Conservation (phyloP, 768 basidiomycete genomes). For the Mycena epipterygia region DNA sequence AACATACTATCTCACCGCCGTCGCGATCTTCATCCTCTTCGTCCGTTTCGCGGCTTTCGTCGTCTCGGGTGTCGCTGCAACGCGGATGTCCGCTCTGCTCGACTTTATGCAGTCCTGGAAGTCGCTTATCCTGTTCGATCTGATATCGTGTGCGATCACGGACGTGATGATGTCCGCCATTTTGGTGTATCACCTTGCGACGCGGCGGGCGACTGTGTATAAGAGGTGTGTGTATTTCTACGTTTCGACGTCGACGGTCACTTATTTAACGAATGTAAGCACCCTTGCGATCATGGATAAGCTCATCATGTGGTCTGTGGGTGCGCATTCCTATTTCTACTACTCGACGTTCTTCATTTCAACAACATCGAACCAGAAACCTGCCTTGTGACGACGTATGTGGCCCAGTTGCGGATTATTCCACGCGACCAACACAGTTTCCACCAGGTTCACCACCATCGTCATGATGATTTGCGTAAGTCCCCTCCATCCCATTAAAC, state of each 20-base stretch:
- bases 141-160: slow-evolving; percentile 6
- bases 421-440: background rate
- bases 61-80: slow-evolving; percentile 9
- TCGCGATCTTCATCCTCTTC: background rate
- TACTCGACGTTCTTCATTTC: background rate
- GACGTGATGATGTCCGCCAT: slow-evolving; percentile 15
- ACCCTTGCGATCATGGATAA: slow-evolving; percentile 17
- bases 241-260: background rate
- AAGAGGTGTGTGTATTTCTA: background rate
- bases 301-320: slow-evolving; percentile 21
- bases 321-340: background rate
- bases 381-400: slow-evolving; percentile 20
- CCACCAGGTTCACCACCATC: slow-evolving; percentile 9
- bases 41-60: slow-evolving; percentile 3
- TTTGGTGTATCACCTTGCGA: slow-evolving; percentile 6
- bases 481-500: background rate
- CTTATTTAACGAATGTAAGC: background rate
- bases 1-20: background rate
- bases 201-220: background rate
- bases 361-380: slow-evolving; percentile 2
- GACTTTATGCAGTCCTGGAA: slow-evolving; percentile 5
- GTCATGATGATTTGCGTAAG: slow-evolving; percentile 17
- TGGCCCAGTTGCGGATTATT: background rate
- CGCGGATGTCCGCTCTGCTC: background rate
- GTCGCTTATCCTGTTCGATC: slow-evolving; percentile 15